Base-by-base conservation (phyloP, 2,329 filamentous ascomycete species). In the Camillea tinctor region DNA sequence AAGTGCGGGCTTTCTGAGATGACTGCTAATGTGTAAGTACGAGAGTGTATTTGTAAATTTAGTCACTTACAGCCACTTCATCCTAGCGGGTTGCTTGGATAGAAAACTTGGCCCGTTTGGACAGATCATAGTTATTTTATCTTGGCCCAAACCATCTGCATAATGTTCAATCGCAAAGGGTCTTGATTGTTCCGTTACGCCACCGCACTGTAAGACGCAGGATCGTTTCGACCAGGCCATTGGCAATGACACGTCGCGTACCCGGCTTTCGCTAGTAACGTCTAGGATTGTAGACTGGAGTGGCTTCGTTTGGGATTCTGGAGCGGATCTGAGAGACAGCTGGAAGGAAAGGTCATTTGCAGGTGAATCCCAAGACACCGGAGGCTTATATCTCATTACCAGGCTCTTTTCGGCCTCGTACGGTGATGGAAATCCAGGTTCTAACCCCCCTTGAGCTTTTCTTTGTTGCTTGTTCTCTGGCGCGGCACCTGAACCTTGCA, bases 131-230 rank as follows among this genome's bases (percentile, higher is more conserved):
- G 53, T 59, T 23, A 61, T 54, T 50, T 52, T 61, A 36, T 59
- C 60, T n/a, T 59, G 60, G 19, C 53, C 53, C 1, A 52, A 50
- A 9, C 56, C 50, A 26, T 61, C 57, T 55, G 54, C 23, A 48
- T 57, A 61, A 23, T 59, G 54, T 30, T 61, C 60, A 17, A 61
- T 30, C 15, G 60, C 57, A 48, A 52, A 40, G 24, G 57, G 44
- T 54, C 5, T 56, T 52, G 60, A 53, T 17, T 56, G 51, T n/a
- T 26, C 19, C 22, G 50, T 52, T 17, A 23, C 54, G 17, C 58
- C 58, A 13, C 54, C 20, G 3, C 20, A 54, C 15, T 30, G 20
- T 8, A 50, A 15, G 8, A 6, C n/a, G 15, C 15, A 49, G 6
- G 8, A 9, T 17, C 44, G 44, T 5, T 17, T 17, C 6, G 15